Conservation (phyloP, 139 green algal genomes). For the Pseudopediastrum boryanum region DNA sequence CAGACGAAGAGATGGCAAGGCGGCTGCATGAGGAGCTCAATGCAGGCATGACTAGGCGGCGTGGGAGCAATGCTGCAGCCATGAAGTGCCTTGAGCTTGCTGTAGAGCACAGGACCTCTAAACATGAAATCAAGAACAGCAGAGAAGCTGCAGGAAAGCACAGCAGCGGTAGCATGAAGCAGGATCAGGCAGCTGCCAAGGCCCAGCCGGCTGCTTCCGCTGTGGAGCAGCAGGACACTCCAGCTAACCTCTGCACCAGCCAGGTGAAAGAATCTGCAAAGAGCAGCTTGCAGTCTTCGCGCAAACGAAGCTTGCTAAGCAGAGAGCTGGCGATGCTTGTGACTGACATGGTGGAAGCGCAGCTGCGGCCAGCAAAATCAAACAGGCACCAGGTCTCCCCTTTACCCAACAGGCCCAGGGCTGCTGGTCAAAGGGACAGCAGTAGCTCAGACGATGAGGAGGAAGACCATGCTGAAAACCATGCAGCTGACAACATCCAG, state of each 20-base stretch:
- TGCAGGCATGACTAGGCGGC: slow-evolving; percentile 36
- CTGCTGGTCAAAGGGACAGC: slow-evolving; percentile 17
- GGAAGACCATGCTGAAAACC: background rate
- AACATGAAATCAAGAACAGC: no score
- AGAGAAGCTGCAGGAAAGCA: no score
- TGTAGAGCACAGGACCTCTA: no score
- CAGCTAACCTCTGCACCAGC: no score
- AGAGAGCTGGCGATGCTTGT: slow-evolving; percentile 34
- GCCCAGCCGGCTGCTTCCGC: background rate
- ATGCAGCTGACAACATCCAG: slow-evolving; percentile 10
- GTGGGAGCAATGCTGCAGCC: slow-evolving; percentile 15
- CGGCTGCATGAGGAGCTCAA: slow-evolving; percentile 70
- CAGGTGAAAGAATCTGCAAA: no score
- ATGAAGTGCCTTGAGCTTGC: background rate
- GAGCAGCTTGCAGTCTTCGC: no score
- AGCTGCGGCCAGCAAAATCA: background rate
- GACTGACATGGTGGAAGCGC: slow-evolving; percentile 25
- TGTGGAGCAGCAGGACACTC: no score
- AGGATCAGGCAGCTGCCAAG: background rate
- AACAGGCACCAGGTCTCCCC: background rate
- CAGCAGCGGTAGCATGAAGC: no score
- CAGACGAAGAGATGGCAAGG: slow-evolving; percentile 70
- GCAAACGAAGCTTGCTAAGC: slow-evolving; percentile 26
- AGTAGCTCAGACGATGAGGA: slow-evolving; percentile 9
- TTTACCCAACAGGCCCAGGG: no score